These are phyloP conservation scores for Alternaria triticina DNA, from an alignment of 2,329 filamentous ascomycete genomes.

Conservation along the genomic window DNA sequence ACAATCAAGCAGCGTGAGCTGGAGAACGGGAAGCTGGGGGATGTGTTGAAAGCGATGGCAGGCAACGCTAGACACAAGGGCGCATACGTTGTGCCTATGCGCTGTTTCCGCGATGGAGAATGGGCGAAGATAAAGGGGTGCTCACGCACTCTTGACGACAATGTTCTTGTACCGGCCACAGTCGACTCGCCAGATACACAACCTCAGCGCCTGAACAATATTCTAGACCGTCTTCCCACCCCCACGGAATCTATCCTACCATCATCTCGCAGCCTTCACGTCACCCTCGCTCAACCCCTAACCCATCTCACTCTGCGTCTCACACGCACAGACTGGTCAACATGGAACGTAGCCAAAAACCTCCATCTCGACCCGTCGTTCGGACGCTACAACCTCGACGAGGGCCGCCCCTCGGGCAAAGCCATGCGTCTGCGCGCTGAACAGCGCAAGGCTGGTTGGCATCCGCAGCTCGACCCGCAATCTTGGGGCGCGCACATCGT, in stretches of 20 bases:
- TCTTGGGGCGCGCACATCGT: conserved; percentile 22
- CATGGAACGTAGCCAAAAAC: conserved; percentile 12
- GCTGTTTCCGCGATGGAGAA: neutral
- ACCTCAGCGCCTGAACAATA: neutral
- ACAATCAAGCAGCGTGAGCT: conserved; percentile 15
- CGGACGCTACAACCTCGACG: neutral
- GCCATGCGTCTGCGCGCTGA: conserved; percentile 27
- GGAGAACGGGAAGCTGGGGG: conserved; percentile 7
- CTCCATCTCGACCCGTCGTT: conserved; percentile 32
- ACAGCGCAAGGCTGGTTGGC: conserved; percentile 20
- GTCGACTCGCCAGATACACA: neutral
- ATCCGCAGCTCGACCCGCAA: neutral
- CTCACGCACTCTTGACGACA: neutral
- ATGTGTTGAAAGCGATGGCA: conserved; percentile 2
- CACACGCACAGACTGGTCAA: conserved; percentile 21
- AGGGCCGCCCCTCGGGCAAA: conserved; percentile 7
- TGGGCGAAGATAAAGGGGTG: neutral
- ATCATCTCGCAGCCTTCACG: neutral
- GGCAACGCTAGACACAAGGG: conserved; percentile 8
- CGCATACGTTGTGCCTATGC: conserved; percentile 12
- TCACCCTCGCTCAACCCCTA: conserved; percentile 17
- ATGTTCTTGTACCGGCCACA: neutral
- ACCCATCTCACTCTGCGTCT: conserved; percentile 26
- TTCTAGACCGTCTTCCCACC: neutral
- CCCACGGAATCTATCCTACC: neutral